Base-by-base conservation (phyloP, 2,329 filamentous ascomycete genomes). In the Massarina eburnea region DNA sequence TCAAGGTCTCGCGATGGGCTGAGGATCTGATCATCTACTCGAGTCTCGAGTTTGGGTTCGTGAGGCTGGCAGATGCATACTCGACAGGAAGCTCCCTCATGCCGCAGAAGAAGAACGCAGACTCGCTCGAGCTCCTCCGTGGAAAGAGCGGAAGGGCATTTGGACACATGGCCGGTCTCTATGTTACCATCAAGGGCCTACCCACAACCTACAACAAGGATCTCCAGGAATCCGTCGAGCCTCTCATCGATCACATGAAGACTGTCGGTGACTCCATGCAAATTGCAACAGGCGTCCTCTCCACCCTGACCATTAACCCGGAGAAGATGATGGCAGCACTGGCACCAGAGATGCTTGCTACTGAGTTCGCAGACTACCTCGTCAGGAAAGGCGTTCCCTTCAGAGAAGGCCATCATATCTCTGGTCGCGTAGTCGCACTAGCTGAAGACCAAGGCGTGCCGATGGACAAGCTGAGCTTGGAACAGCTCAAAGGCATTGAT, bases 181-280 rank as follows among this genome's bases (percentile, higher is more conserved):
- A 89, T 80, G 85, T 84, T 74, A 88, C 84, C 29, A 78, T 85
- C 70, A 86, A 87, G 71, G 86, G 86, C 45, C 80, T 94, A 21
- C 88, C 89, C 2, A 87, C 81, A 34, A 90, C 87, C 3, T 95
- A 95, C 77, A 92, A 95, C 77, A 95, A 95, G 73, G 89, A 95
- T 69, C 73, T 95, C n/a, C 89, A 96, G 72, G 90, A 95, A 73
- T 86, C 83, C 47, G 85, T 89, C 51, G 87, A 95, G 76, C 86
- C 87, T n/a, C 83, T 95, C 73, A 81, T 95, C 39, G 89, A 95
- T 70, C 82, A 85, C 67, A 81, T 91, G 71, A 88, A 91, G 79
- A 92, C 89, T 5, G 79, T 94, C 51, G 80, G 80, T 45, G 87
- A 95, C 75, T 90, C 86, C 63, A 80, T 95, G 43, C 83, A 86